Evolutionary conservation across 2,329 filamentous ascomycete species (phyloP).

Genomic region (Tolypocladium guangdongense): DNA sequence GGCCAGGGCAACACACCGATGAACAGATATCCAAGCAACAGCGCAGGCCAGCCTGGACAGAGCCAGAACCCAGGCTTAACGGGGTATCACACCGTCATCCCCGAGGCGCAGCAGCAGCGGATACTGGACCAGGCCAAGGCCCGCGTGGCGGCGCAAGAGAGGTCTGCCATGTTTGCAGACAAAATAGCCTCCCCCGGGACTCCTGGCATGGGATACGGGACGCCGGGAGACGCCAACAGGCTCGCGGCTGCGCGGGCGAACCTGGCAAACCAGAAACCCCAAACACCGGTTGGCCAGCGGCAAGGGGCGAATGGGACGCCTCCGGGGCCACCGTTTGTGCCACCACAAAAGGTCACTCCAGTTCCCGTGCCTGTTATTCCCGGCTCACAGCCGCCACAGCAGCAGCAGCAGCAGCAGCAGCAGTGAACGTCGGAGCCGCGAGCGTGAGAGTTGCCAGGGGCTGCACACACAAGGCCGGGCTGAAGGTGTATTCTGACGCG

Average conservation of each 20-base stretch:
- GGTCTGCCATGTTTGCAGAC: conserved; percentile 27
- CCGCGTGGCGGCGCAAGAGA: conserved; percentile 32
- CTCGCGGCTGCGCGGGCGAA: conserved; percentile 24
- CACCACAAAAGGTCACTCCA: conserved; percentile 31
- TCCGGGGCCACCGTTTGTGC: conserved; percentile 14
- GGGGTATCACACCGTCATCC: conserved; percentile 38
- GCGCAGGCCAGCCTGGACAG: conserved; percentile 16
- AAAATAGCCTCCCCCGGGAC: conserved; percentile 37
- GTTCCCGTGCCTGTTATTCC: conserved; percentile 32
- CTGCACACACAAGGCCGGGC: not conserved
- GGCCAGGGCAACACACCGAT: conserved; percentile 18
- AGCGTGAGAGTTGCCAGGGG: not conserved
- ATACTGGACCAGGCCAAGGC: conserved; percentile 41
- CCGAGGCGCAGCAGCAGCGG: conserved; percentile 37
- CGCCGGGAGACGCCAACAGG: conserved; percentile 19
- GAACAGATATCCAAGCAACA: conserved; percentile 22
- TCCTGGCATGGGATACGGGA: conserved; percentile 25
- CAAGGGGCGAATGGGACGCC: conserved; percentile 24
- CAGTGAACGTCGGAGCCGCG: not conserved
- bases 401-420: no score
- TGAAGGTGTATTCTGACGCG: no score
- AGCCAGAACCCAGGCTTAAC: conserved; percentile 27
- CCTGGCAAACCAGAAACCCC: conserved; percentile 23
- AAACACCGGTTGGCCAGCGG: conserved; percentile 21
- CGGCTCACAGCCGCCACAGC: conserved; percentile 16